phyloP scores from a whole-genome alignment of 1,139 yeast genomes.

The Blastobotrys petasosporus region DNA sequence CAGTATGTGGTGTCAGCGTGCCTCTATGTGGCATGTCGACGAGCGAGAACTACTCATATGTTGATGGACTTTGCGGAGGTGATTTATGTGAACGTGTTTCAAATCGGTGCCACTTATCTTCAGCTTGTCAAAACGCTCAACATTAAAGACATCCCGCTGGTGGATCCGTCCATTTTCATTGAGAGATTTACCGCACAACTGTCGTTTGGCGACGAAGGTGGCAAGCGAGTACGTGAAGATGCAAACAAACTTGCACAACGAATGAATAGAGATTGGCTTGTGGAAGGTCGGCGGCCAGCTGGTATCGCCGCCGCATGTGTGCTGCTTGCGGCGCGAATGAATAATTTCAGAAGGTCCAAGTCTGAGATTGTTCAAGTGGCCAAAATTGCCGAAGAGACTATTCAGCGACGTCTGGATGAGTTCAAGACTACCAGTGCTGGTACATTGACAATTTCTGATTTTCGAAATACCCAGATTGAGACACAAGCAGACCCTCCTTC shows the following conservation, averaged over 20 bases:
- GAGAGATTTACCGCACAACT: constrained; percentile 88
- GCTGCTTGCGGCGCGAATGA: constrained; percentile 91
- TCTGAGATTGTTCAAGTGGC: constrained; percentile 93
- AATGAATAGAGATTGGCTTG: constrained; percentile 94
- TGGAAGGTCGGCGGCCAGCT: constrained; percentile 95
- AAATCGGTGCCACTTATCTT: constrained; percentile 90
- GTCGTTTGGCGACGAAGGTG: constrained; percentile 60
- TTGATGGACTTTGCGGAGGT: constrained; percentile 88
- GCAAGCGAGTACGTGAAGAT: constrained; percentile 70
- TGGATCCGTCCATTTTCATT: constrained; percentile 90
- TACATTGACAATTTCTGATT: constrained; percentile 61
- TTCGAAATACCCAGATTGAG: constrained; percentile 49
- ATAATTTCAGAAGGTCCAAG: constrained; percentile 84
- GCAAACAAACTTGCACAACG: constrained; percentile 82
- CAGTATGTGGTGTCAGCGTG: constrained; percentile 96
- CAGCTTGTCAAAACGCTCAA: constrained; percentile 81
- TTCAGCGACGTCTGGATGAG: constrained; percentile 84
- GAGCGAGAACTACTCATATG: constrained; percentile 89
- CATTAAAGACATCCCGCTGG: constrained; percentile 70
- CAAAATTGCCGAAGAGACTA: constrained; percentile 89
- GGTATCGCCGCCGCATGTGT: constrained; percentile 98
- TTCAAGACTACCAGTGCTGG: constrained; percentile 77
- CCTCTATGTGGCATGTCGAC: constrained; percentile 87
- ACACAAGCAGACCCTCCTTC: constrained; percentile 75
- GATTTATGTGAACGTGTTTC: constrained; percentile 83